These are phyloP conservation scores for Balamuthia mandrillaris DNA, from an alignment of 208 protist genomes.

Conservation along the genomic window DNA sequence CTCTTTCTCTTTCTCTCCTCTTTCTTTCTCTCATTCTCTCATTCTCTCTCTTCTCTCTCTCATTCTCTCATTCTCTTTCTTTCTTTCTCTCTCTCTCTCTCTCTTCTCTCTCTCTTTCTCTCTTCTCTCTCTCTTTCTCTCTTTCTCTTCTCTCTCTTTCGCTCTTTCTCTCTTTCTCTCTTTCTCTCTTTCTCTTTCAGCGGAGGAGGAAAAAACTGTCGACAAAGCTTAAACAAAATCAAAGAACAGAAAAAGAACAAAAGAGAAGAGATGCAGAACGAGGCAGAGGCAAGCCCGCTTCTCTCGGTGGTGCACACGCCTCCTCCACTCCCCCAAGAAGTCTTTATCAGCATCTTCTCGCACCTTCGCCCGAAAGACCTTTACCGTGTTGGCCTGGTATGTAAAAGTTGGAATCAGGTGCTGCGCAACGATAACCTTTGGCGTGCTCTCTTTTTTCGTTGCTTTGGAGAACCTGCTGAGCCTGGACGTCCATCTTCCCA, in stretches of 20 bases:
- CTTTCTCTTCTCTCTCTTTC: background rate
- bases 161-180: background rate
- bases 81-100: background rate
- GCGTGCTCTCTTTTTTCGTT: background rate
- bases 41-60: background rate
- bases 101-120: background rate
- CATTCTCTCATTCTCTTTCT: background rate
- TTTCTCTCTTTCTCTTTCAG: background rate
- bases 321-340: background rate
- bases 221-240: too few species aligned
- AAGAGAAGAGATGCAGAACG: background rate
- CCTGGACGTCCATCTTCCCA: background rate
- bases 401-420: background rate
- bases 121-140: background rate
- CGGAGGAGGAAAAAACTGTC: too few species aligned
- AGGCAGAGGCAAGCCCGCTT: background rate
- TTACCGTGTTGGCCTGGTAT: background rate
- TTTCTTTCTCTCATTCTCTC: background rate
- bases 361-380: constrained; percentile 7
- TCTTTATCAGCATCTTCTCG: background rate
- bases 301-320: background rate
- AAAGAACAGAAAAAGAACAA: background rate
- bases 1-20: background rate
- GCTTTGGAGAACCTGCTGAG: background rate
- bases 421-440: background rate